Conservation (phyloP, 192 early-diverging fungal species). For the Backusella tuberculispora region DNA sequence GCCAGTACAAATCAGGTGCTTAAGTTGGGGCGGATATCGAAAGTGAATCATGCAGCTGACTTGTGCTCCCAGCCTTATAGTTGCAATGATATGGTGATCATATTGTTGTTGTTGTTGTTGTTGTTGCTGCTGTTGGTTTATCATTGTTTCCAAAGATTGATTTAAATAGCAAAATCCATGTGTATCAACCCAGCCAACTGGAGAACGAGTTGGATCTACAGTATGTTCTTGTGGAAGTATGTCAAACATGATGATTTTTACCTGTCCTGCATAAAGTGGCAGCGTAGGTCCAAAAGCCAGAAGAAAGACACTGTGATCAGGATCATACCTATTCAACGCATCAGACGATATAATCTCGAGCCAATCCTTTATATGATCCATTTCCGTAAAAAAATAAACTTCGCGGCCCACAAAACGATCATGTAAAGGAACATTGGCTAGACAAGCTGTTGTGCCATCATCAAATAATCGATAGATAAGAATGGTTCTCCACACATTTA, state of each 20-base stretch:
- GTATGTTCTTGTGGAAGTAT: background rate
- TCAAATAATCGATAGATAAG: slow-evolving; percentile 39
- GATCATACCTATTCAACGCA: slow-evolving; percentile 15
- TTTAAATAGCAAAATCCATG: background rate
- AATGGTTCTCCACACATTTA: slow-evolving; percentile 34
- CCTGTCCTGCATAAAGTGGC: slow-evolving; percentile 11
- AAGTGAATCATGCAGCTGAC: slow-evolving; percentile 44
- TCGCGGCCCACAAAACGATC: slow-evolving; percentile 33
- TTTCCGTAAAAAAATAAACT: slow-evolving; percentile 36
- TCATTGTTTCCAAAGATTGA: background rate
- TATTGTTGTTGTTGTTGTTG: background rate
- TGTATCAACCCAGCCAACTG: slow-evolving; percentile 7
- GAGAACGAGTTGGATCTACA: background rate
- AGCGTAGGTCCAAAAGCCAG: slow-evolving; percentile 26
- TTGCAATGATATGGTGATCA: slow-evolving; percentile 15
- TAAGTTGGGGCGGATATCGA: slow-evolving; percentile 31
- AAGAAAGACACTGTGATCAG: slow-evolving; percentile 27
- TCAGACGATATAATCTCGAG: slow-evolving; percentile 26
- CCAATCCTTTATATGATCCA: slow-evolving; percentile 24
- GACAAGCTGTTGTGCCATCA: slow-evolving; percentile 32
- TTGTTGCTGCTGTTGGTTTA: background rate
- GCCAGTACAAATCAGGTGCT: slow-evolving; percentile 39
- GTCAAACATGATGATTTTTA: background rate
- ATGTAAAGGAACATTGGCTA: slow-evolving; percentile 24
- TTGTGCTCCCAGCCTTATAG: slow-evolving; percentile 26